Percentiles rank a stretch among this genome's conserved stretches.
Evolutionary conservation across 768 basidiomycete species (phyloP).

Genomic region (Exidia glandulosa): DNA sequence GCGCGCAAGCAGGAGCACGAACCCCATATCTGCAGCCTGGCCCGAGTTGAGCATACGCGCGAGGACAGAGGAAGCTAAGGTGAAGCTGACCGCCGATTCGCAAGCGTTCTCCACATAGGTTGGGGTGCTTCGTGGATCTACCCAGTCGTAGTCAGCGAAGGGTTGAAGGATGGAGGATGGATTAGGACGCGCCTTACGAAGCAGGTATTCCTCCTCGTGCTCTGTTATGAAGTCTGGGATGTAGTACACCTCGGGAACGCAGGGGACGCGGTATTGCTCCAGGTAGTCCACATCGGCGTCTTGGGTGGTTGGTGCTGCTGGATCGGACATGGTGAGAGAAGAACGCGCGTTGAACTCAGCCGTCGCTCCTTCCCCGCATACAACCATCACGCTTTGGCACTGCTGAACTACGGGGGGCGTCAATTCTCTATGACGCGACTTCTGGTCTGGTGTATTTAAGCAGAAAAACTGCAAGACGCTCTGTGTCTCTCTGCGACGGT

Average conservation of each 20-base stretch:
- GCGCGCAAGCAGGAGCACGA: constrained; percentile 9
- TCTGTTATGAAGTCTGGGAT: constrained; percentile 63
- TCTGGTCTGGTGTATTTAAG: no score
- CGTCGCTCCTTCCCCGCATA: no score
- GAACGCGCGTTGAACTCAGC: neutral
- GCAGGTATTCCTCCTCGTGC: constrained; percentile 67
- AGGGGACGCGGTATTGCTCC: neutral
- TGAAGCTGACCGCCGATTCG: constrained; percentile 51
- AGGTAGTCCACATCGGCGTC: neutral
- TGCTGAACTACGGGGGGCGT: no score
- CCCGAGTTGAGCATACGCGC: neutral
- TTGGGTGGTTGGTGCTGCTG: neutral
- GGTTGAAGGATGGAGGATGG: neutral
- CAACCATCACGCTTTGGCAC: no score
- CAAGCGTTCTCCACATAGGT: constrained; percentile 69
- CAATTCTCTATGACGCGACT: no score
- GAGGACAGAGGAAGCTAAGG: neutral
- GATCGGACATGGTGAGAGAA: neutral
- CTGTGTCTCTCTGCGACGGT: no score
- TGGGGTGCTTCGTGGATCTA: constrained; percentile 74
- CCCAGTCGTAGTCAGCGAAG: constrained; percentile 1
- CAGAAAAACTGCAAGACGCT: no score
- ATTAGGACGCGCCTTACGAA: constrained; percentile 49
- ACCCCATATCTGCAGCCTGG: constrained; percentile 73
- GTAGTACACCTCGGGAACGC: constrained; percentile 39